Conservation (phyloP, 1,284 basidiomycete species). For the Cryptococcus jaspeensis region DNA sequence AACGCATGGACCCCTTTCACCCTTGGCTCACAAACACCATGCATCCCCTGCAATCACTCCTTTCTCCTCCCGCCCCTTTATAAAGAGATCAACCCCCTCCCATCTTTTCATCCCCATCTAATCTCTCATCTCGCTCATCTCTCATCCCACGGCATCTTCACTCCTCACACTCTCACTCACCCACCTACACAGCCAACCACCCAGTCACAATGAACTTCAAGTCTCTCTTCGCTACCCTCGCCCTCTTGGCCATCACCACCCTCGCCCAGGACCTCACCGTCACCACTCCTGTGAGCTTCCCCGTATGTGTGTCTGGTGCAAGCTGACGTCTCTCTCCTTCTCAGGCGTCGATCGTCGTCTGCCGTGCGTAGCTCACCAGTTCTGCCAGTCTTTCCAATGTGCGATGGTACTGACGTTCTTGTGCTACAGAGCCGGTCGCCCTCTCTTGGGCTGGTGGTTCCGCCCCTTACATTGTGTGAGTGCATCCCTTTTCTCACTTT, state of each 20-base stretch:
- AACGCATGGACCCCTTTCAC: neutral
- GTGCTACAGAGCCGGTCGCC: conserved; percentile 29
- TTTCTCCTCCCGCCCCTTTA: conserved; percentile 3
- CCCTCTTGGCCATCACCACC: conserved; percentile 44
- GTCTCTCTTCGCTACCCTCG: conserved; percentile 17
- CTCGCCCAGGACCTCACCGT: conserved; percentile 54
- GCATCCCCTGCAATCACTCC: conserved; percentile 2
- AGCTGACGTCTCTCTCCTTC: conserved; percentile 1
- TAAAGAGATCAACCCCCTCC: too few relatives aligned
- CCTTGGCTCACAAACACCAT: neutral
- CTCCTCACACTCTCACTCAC: neutral
- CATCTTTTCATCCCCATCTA: conserved; percentile 1
- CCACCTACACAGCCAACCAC: too few relatives aligned
- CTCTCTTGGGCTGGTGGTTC: conserved; percentile 62
- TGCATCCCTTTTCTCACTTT: conserved; percentile 1
- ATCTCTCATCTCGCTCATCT: neutral
- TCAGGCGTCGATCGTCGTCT: conserved; percentile 37
- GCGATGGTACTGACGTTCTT: neutral
- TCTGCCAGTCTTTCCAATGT: too few relatives aligned
- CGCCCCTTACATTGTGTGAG: conserved; percentile 63
- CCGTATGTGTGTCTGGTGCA: neutral
- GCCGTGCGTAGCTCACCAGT: conserved; percentile 41
- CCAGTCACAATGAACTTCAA: conserved; percentile 27
- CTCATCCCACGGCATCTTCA: neutral
- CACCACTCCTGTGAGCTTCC: conserved; percentile 58